Conservation (phyloP, 1,284 basidiomycete genomes). For the Marasmius tenuissimus region DNA sequence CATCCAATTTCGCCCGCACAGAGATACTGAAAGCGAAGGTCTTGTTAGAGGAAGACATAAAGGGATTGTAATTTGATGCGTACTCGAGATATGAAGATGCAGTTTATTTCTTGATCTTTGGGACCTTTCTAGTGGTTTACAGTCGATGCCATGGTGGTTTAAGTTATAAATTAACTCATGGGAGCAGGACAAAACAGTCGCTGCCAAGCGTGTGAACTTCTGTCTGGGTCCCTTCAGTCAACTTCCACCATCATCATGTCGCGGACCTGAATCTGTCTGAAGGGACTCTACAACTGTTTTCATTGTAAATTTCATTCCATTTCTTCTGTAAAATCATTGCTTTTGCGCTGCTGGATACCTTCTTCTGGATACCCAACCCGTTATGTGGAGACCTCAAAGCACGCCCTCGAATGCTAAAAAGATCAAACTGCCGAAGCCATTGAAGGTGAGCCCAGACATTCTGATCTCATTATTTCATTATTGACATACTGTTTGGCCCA, state of each 20-base stretch:
- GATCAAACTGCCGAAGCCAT: neutral
- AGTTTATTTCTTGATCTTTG: no score
- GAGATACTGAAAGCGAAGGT: no score
- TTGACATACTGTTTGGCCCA: neutral
- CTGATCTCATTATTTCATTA: neutral
- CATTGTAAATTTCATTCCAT: neutral
- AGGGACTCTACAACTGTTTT: neutral
- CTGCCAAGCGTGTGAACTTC: neutral
- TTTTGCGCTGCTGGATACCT: neutral
- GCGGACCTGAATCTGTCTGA: neutral
- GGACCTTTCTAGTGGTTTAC: no score
- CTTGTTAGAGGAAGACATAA: no score
- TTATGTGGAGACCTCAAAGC: neutral
- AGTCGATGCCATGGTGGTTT: no score
- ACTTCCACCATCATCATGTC: neutral
- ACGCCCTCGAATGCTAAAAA: neutral
- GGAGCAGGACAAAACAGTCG: no score
- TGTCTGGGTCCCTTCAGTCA: neutral
- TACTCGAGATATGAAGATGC: no score
- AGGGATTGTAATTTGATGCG: no score
- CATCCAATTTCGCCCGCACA: no score
- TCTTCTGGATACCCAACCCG: neutral
- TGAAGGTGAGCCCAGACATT: neutral
- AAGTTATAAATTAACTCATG: no score
- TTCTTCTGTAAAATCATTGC: neutral